phyloP scores from a whole-genome alignment of 441 rosid genomes.

The Geranium incanum region DNA sequence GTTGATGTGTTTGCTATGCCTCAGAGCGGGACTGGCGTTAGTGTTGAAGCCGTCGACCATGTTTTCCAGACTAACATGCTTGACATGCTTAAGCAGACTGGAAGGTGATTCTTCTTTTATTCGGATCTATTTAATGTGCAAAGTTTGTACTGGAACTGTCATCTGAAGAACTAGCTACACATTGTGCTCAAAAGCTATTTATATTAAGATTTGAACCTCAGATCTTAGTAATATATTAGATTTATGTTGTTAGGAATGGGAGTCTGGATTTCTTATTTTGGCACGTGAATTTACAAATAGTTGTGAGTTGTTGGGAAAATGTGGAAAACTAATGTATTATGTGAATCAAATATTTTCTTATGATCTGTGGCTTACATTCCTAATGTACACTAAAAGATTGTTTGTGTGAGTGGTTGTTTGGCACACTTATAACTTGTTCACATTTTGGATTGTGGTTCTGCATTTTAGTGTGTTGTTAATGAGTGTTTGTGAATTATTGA shows the following conservation, averaged over 20 bases:
- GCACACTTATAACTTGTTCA: neutral
- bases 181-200: neutral
- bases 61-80: constrained; percentile 99
- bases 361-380: neutral
- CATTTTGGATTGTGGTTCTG: too few species aligned
- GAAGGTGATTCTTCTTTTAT: constrained; percentile 43
- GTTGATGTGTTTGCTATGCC: constrained; percentile 99
- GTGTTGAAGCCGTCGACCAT: constrained; percentile 99
- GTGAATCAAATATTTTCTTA: too few species aligned
- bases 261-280: neutral
- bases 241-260: neutral
- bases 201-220: neutral
- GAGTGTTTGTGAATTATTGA: neutral
- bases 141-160: neutral
- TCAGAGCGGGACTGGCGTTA: constrained; percentile 98
- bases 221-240: neutral
- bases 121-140: neutral
- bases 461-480: neutral
- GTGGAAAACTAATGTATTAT: too few species aligned
- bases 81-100: constrained; percentile 98
- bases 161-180: neutral
- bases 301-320: too few species aligned
- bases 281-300: neutral
- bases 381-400: neutral
- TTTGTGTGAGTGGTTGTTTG: neutral